These are phyloP conservation scores for Lichtheimia hyalospora DNA, from an alignment of 371 early-diverging fungal species.

Conservation along the genomic window DNA sequence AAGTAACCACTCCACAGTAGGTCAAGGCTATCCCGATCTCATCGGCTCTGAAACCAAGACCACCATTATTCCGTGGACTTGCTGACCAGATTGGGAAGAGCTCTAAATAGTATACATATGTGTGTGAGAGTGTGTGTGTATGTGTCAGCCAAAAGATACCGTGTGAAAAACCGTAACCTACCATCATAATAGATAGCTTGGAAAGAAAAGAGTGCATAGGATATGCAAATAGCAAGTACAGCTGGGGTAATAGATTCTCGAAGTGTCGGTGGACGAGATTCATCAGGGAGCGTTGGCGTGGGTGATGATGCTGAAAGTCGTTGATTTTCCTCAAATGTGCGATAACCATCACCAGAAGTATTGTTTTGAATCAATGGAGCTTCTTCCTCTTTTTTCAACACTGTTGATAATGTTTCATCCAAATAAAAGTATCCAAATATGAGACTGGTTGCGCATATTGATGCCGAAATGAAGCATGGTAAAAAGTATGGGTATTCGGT, in stretches of 20 bases:
- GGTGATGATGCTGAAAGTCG: background rate
- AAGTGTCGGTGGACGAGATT: constrained; percentile 16
- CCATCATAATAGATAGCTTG: constrained; percentile 46
- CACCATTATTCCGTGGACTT: constrained; percentile 37
- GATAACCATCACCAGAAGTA: background rate
- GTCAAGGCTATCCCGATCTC: constrained; percentile 59
- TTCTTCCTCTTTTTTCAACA: constrained; percentile 1
- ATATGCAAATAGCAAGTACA: constrained; percentile 30
- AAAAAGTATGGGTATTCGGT: constrained; percentile 78
- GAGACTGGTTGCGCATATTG: constrained; percentile 62
- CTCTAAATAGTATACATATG: constrained; percentile 11
- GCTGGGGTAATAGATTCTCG: constrained; percentile 31
- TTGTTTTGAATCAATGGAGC: background rate
- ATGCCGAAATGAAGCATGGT: constrained; percentile 76
- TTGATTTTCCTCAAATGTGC: constrained; percentile 5
- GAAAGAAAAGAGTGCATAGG: constrained; percentile 33
- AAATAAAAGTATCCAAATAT: constrained; percentile 67
- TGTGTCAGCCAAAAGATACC: background rate
- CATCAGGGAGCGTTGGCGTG: background rate
- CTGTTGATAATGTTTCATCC: constrained; percentile 63
- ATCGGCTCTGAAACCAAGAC: constrained; percentile 53
- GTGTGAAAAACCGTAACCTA: constrained; percentile 16
- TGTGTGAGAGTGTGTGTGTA: background rate
- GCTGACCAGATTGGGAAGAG: constrained; percentile 21
- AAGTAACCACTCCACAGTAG: constrained; percentile 43